phyloP scores from a whole-genome alignment of 768 basidiomycete species.

The Phlegmacium glaucopus region DNA sequence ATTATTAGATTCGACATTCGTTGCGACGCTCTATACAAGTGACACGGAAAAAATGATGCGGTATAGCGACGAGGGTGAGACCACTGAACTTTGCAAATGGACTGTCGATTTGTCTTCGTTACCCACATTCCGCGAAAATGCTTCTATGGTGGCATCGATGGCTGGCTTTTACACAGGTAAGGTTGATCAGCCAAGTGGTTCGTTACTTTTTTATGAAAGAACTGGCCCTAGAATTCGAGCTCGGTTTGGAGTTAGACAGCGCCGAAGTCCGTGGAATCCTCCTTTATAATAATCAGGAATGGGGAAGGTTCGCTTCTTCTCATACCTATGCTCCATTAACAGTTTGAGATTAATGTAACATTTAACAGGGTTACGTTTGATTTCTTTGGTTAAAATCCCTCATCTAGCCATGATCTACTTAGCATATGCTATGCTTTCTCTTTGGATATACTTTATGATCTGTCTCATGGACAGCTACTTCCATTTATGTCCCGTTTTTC shows the following conservation, averaged over 20 bases:
- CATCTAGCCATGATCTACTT: conserved; percentile 3
- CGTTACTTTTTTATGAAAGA: neutral
- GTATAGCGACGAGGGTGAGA: conserved; percentile 84
- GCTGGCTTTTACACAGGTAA: conserved; percentile 79
- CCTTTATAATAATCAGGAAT: conserved; percentile 72
- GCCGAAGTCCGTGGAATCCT: conserved; percentile 83
- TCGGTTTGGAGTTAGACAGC: conserved; percentile 80
- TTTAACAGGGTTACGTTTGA: conserved; percentile 44
- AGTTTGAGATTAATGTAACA: conserved; percentile 9
- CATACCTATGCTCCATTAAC: neutral
- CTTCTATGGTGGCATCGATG: conserved; percentile 46
- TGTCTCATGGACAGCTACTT: neutral
- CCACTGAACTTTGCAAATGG: conserved; percentile 78
- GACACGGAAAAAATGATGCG: conserved; percentile 74
- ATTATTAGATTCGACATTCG: conserved; percentile 67
- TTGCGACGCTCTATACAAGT: conserved; percentile 79
- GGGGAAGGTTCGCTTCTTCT: conserved; percentile 60
- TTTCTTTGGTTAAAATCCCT: conserved; percentile 31
- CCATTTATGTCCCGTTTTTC: neutral
- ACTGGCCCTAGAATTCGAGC: conserved; percentile 63
- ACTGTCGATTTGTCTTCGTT: conserved; percentile 78
- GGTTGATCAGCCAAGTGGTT: conserved; percentile 8
- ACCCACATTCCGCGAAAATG: conserved; percentile 75
- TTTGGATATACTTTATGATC: conserved; percentile 6
- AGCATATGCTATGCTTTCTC: conserved; percentile 5